Base-by-base conservation (phyloP, 2,329 filamentous ascomycete genomes). In the Neopestalotiopsis clavispora region DNA sequence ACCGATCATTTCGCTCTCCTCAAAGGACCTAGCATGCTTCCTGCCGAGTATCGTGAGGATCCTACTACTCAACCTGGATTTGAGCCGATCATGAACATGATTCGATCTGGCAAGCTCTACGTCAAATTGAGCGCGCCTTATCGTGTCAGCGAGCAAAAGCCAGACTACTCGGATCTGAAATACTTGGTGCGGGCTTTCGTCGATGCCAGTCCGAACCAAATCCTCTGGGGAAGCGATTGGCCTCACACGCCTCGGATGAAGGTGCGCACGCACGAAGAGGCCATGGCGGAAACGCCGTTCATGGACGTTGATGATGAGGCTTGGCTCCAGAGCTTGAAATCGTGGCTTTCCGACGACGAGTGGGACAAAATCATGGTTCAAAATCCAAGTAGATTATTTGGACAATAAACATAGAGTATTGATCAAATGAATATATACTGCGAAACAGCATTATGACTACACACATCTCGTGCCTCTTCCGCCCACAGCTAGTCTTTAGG, bases 281-380 rank as follows among this genome's bases (percentile, higher is more conserved):
- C 57, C 4, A 14, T 63, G 61, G 6, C 30, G 12, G 67, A 70
- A 42, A 69, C 60, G 34, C 67, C 60, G 7, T 70, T 69, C 42
- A 52, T 66, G 38, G 32, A 66, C 4, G 57, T 68, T 32, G 69
- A 70, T 40, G 69, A 70, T n/a, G 32, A 40, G 14, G 67, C 67
- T 17, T 70, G 69, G 69, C 45, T 70, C 3, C 52, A 30, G 14
- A 66, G 61, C 28, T 52, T 70, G 28, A 61, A 60, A 4, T 38
- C 30, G 28, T 70, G 69, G 69, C 14, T 70, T 23, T 61, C 67
- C 5, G 67, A 70, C 30, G 67, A 74, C 9, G 71, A 77, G 56
- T 77, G 72, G 74, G 58, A 74, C 34, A 23, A 68, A 0, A 20
- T 77, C 65, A 77, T 77, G 74, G 71, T 76, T 5, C 30, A 65